phyloP scores from a whole-genome alignment of 495 filamentous ascomycete genomes.

The Daldinia loculata region DNA sequence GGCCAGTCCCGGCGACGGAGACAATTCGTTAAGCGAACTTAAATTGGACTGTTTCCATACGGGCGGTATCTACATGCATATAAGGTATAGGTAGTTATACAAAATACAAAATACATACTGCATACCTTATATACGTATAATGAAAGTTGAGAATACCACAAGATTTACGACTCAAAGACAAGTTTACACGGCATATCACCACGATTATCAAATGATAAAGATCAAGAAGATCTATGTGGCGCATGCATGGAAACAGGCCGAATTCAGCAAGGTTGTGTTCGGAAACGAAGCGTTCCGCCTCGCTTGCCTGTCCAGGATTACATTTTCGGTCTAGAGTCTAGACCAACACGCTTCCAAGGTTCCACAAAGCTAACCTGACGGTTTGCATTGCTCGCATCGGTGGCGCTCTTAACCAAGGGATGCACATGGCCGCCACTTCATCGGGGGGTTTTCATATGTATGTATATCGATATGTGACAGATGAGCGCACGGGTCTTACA shows the following conservation, averaged over 20 bases:
- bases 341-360: constrained; percentile 11
- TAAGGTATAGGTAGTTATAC: too few relatives aligned
- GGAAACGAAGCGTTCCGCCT: constrained; percentile 33
- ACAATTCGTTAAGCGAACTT: constrained; percentile 13
- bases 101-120: background rate
- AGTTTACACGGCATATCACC: background rate
- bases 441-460: background rate
- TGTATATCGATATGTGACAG: background rate
- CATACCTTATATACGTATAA: background rate
- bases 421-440: constrained; percentile 5
- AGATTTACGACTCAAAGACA: background rate
- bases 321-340: constrained; percentile 30
- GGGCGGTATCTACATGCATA: background rate
- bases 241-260: background rate
- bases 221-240: constrained; percentile 4
- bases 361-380: constrained; percentile 49
- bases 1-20: constrained; percentile 12
- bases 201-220: constrained; percentile 4
- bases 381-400: constrained; percentile 46
- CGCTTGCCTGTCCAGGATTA: constrained; percentile 21
- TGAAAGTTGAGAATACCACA: background rate
- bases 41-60: background rate
- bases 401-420: background rate
- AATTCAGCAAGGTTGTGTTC: constrained; percentile 20
- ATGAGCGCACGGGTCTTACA: background rate